Evolutionary conservation across 208 protist species (phyloP), one percentile per base, ranked within the genome.

Genomic region (Acanthamoeba lenticulata): DNA sequence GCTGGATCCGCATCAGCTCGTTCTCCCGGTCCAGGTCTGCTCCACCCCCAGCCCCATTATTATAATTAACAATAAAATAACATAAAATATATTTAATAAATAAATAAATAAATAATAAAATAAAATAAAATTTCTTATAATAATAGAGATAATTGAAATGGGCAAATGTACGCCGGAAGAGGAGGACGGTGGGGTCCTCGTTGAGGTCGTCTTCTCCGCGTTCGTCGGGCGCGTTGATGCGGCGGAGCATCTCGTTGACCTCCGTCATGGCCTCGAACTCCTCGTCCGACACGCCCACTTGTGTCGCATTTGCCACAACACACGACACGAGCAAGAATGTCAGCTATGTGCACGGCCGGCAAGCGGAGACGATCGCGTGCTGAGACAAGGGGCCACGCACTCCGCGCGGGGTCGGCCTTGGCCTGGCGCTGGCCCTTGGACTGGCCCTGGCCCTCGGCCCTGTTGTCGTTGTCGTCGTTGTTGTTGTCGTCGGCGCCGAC

Each of bases 1-100:
- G 21, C 42, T 83, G 74, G 27, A 83, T 83, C 7, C 74, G 74
- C 42, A 83, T 6, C 42, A 52, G 27, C 29, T 83, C 74, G 15
- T 83, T 44, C 21, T 83, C 74, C 42, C 49, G 17, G 42, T 83
- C 74, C 6, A 83, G 74, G 24, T 83, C 74, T 83, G 74, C 24
- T 27, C 13, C 60, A 69, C 9, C 60, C 11, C n/a, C 29, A 72
- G 62, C 27, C n/a, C 11, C n/a, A 79, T 79, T 79, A 36, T 27
- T 6, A 6, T n/a, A n/a, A n/a, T n/a, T n/a, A n/a, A n/a, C n/a
- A n/a, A n/a, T n/a, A n/a, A n/a, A n/a, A n/a, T n/a, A n/a, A n/a
- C n/a, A n/a, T n/a, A n/a, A n/a, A n/a, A n/a, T n/a, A n/a, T n/a
- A n/a, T n/a, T n/a, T n/a, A n/a, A n/a, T n/a, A n/a, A n/a, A n/a